Base-by-base conservation (phyloP, 2,329 filamentous ascomycete species). In the Pseudogymnoascus sp. region DNA sequence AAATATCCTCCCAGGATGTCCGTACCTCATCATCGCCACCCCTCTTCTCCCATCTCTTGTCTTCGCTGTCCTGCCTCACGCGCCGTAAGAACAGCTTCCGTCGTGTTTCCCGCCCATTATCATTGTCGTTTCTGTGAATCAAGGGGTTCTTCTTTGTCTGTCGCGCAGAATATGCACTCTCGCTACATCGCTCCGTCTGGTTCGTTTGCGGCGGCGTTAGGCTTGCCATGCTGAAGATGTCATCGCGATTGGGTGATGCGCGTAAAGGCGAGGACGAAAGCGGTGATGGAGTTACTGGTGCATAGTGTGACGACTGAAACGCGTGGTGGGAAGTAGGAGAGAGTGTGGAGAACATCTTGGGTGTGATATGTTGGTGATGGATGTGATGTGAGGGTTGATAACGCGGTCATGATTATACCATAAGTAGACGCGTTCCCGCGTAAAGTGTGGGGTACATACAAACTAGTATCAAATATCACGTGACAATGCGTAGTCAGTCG, bases 21-120 rank as follows among this genome's bases (percentile, higher is more conserved):
- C 72, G 23, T 69, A 81, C 79, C 72, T 84, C 82, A 67, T 87
- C 84, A 68, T 88, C 85, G 2, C 86, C 84, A 25, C 85, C 84
- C 66, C 86, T 77, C 60, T 80, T 77, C 68, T 82, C 78, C 80
- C 85, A 88, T 22, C 77, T 75, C 68, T 77, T 81, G 28, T 89
- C 83, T 42, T 88, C 84, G 2, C 80, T 76, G 41, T 82, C 80
- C 68, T 84, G 81, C 63, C 84, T 79, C 16, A 89, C 85, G 60
- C 81, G 88, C 70, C 85, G 84, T 64, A 93, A 75, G 68, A 93
- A 93, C 62, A 88, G 77, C 33, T 83, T 82, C 55, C 89, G 79
- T 63, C 90, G 78, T 61, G 82, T 78, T 70, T 90, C 86, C 62
- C 85, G 83, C 0, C 79, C 78, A 16, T 83, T 84, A 70, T 91